Base-by-base conservation (phyloP, 805 yeast species). In the Wickerhamiella cacticola region DNA sequence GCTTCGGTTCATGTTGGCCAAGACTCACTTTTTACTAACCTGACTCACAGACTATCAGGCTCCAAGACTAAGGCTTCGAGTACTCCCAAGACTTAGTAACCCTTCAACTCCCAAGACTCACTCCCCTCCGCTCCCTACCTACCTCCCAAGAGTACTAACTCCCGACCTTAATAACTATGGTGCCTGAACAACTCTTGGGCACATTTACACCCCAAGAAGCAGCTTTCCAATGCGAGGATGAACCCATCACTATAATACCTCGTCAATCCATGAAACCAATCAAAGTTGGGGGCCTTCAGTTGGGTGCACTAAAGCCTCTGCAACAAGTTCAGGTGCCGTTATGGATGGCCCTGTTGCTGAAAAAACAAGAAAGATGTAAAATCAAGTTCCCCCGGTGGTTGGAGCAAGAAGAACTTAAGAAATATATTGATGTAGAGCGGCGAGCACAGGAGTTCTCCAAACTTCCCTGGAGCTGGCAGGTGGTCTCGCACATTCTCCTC, bases 401-500 rank as follows among this genome's bases (percentile, higher is more conserved):
- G 8, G 73, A 72, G 8, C 63, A 74, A 41, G 67, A 68, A 16
- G 68, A 68, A 44, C 62, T 89, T 49, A 73, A 74, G 47, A 70
- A 68, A 5, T 69, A 72, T 38, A 76, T 82, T 55, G 84, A 80
- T 18, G 79, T 74, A 51, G 97, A 89, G 59, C 66, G 76, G 28
- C 67, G 68, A 4, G 61, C 73, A 48, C 71, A 76, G 1, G 71
- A 72, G 28, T 89, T 89, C 59, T 57, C 63, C 5, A 40, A 46
- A 28, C 64, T 89, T 44, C 97, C 97, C 0, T 80, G 81, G 78
- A 76, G 80, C 60, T 92, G 98, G 98, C 68, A 87, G 19, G 95
- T 89, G 45, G 59, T 82, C 1, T 75, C 89, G 3, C 83, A 81
- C 55, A 70, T 81, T 10, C 65, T 89, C 42, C 69, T 89, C 4